These are phyloP conservation scores for Fusarium decemcellulare DNA, from an alignment of 2,329 filamentous ascomycete genomes.

Conservation along the genomic window DNA sequence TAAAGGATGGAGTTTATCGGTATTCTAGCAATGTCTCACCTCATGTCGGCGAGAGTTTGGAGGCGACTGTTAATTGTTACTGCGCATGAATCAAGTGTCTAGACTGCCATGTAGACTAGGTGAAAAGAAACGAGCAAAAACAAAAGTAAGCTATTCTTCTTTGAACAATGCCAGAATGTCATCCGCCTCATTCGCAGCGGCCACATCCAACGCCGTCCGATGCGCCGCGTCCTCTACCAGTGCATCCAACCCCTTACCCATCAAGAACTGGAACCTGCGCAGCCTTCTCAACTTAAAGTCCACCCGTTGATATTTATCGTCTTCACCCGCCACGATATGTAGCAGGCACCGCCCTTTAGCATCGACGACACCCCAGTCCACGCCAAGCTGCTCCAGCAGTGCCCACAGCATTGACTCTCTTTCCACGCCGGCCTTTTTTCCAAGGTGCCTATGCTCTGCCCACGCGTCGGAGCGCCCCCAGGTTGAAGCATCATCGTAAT, in stretches of 20 bases:
- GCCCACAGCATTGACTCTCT: neutral
- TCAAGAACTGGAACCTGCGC: neutral
- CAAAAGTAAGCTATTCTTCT: neutral
- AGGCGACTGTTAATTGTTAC: too few relatives aligned
- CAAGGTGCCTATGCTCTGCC: neutral
- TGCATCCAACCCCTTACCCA: slow-evolving; percentile 1
- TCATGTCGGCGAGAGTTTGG: too few relatives aligned
- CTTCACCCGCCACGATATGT: neutral
- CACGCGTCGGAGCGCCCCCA: neutral
- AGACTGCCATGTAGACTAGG: neutral
- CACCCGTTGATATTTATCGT: neutral
- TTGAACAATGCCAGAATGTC: neutral
- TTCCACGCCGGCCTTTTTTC: neutral
- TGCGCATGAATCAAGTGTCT: too few relatives aligned
- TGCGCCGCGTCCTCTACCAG: neutral
- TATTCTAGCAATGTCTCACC: too few relatives aligned
- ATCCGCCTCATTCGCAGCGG: neutral
- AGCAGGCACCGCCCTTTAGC: neutral
- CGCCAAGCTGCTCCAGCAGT: neutral
- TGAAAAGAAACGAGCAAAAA: neutral
- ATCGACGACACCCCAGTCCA: neutral
- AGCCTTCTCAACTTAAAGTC: neutral
- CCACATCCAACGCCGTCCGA: slow-evolving; percentile 1
- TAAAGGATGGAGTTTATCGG: too few relatives aligned
- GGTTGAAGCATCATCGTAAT: neutral